Base-by-base conservation (phyloP, 2,329 filamentous ascomycete species). In the Monosporascus sp. region DNA sequence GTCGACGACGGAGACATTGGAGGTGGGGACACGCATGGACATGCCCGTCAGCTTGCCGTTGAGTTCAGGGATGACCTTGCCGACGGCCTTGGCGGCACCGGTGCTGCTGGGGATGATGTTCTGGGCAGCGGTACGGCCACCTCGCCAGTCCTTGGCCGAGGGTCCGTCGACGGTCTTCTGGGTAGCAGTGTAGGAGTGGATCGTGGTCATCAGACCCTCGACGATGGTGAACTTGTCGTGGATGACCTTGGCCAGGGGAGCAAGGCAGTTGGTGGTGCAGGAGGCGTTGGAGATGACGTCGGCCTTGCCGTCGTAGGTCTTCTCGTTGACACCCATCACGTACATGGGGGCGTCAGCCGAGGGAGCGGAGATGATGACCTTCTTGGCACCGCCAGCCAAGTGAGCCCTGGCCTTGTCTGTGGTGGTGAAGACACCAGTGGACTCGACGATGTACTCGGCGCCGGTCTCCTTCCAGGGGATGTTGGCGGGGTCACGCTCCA, bases 1-100 rank as follows among this genome's bases (percentile, higher is more conserved):
- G 79, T 99, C 94, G 72, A 99, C 94, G 76, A 97, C 94, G 68
- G 94, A 99, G 76, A 99, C 94, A 84, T 99, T 97, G 83, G 90
- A 78, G 66, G 94, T 97, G 66, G 94, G 94, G 56, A 99, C 93
- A 88, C 94, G 94, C 89, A 99, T 94, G 71, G 94, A 85, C 94
- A 99, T 97, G 81, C 94, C 94, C 64, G 94, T 99, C 65, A 97
- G 91, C 88, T 99, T 99, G 85, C 94, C 94, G 81, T 97, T 97
- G 66, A 99, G 87, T 67, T 85, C 80, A 68, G 94, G 94, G 71
- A 97, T 97, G 82, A 97, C 94, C 88, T 99, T 99, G 81, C 94
- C 94, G 80, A 99, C 94, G 73, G 94, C 94, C 91, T 99, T 99
- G 75, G 94, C 94, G 76, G 94, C 94, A 86, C 94, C 94, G 64